Base-by-base conservation (phyloP, 805 yeast species). In the Nematodospora valgi region DNA sequence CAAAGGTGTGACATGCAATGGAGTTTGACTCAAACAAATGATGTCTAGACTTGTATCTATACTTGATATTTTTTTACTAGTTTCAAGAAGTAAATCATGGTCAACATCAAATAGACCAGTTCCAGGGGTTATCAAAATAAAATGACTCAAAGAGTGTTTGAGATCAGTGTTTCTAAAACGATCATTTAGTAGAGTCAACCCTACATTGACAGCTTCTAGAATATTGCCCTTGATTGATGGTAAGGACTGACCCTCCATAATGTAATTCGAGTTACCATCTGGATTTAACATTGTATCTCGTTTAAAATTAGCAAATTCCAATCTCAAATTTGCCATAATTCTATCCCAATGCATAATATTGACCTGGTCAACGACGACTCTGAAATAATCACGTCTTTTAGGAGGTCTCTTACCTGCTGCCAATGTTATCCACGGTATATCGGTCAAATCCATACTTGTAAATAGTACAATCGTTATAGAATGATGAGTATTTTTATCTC, bases 311-410 rank as follows among this genome's bases (percentile, higher is more conserved):
- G 88, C 80, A 60, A 93, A 93, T 54, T 93, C 98, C 19, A 76
- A 68, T 30, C 97, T 64, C 35, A 93, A 64, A 1, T 84, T 79
- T 15, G 86, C 84, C 97, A 93, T 88, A 38, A 93, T 89, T 44
- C 83, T 82, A 36, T 78, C 83, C 98, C 98, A 93, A 41, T 85
- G 80, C 18, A 82, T 72, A 30, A 88, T 85, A 49, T 82, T 86
- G 13, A 87, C 94, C 56, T 91, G 95, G 54, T 93, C 98, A 2
- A 91, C 97, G 2, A 91, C 98, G 18, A 93, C 95, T 32, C 97
- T 68, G 56, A 82, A 93, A 54, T 80, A 89, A 58, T 93, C 96
- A 39, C 74, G 70, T 4, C 88, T 72, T 26, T 79, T 76, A 28
- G 72, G 63, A 6, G 84, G 77, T 36, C 82, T 64, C 47, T 85